Evolutionary conservation across 2,329 filamentous ascomycete genomes (phyloP), one percentile per base, ranked within the genome.

Genomic region (Pseudogymnoascus sp.): DNA sequence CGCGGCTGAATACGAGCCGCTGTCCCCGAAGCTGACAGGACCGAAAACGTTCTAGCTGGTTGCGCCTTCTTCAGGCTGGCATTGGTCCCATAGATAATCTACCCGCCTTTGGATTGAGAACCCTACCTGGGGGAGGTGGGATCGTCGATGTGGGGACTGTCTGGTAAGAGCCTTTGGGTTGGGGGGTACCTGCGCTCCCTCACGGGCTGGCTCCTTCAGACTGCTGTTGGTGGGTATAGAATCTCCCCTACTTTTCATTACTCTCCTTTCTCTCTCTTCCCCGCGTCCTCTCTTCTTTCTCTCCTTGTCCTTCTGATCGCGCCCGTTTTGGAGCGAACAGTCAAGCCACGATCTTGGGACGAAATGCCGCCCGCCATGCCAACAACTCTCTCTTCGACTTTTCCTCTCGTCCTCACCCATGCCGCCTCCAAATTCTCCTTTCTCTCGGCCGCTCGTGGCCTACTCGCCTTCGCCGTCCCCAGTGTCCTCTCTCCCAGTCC

Each of bases 401-500:
- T 55, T 21, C 49, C 49, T 55, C 49, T 55, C 11, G 49, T 55
- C 29, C 10, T 33, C 49, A 29, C 21, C 49, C 49, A 55, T 55
- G 49, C 29, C 49, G 29, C 16, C 49, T 55, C 49, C 49, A 55
- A 55, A 14, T 55, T 21, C 10, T 55, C 49, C 26, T 21, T 55
- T 21, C 49, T 29, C 29, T 55, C 49, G n/a, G 16, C 29, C 49
- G 49, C 49, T 26, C 49, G 49, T 55, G 49, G 29, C 29, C 10
- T 55, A 29, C 49, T 55, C 49, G 12, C n/a, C 49, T 55, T 55
- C 49, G 49, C 49, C 49, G 16, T 55, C 49, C 49, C 49, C 29
- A 55, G 49, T 26, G n/a, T 55, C 29, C 11, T 55, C 49, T 19
- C 49, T 33, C 49, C 49, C 29, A 55, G 49, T 55, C 49, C 49